phyloP scores from a whole-genome alignment of 306 rosid species.

The Malus fusca region DNA sequence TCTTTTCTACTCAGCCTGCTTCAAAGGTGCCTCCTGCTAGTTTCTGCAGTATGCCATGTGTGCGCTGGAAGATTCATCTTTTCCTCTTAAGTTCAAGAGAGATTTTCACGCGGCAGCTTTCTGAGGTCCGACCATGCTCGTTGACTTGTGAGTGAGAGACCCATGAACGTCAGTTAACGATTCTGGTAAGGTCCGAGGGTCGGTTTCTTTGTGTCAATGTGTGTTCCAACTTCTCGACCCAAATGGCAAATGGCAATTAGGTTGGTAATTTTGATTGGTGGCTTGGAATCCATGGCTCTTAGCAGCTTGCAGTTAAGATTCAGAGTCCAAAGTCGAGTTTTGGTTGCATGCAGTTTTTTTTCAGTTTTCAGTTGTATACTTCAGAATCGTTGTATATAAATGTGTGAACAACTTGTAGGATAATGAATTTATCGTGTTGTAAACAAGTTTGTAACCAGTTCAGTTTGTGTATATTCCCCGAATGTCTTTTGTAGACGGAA shows the following conservation, averaged over 20 bases:
- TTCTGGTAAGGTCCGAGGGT: neutral
- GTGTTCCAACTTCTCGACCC: neutral
- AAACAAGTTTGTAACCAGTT: neutral
- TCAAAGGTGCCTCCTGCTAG: constrained; percentile 1
- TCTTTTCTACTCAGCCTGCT: constrained; percentile 2
- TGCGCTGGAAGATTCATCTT: constrained; percentile 1
- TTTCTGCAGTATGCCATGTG: constrained; percentile 6
- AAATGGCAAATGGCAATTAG: neutral
- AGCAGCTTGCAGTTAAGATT: neutral
- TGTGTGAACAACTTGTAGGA: neutral
- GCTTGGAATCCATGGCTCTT: neutral
- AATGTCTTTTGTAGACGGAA: neutral
- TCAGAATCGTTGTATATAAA: neutral
- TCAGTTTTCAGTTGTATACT: neutral
- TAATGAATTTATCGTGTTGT: neutral
- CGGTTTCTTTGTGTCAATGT: neutral
- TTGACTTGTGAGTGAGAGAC: neutral
- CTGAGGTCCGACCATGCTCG: neutral
- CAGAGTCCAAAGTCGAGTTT: neutral
- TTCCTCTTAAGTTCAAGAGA: neutral
- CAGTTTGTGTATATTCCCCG: too few species aligned
- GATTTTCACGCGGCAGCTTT: neutral
- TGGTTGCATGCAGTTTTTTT: neutral
- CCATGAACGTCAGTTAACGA: neutral
- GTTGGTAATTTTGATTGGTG: neutral